A percentile compares a stretch with the other conserved stretches of the same genome.
These are phyloP conservation scores for Chrysosporium queenslandicum DNA, from an alignment of 2,329 filamentous ascomycete genomes.

Conservation along the genomic window DNA sequence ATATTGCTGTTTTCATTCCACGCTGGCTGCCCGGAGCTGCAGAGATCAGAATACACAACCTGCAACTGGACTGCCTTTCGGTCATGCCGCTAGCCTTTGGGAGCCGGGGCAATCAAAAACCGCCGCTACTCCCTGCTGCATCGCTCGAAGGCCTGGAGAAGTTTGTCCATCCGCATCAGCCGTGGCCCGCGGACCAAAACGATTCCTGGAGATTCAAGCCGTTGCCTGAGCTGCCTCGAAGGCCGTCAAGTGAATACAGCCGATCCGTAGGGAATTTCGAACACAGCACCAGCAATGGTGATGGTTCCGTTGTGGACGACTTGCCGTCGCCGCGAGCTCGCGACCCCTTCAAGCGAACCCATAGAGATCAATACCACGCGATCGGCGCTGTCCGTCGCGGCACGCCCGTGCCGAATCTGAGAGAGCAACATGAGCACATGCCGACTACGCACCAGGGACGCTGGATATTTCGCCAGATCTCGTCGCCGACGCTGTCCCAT, in stretches of 20 bases:
- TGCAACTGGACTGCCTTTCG: neutral
- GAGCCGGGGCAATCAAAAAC: conserved; percentile 1
- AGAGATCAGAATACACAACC: neutral
- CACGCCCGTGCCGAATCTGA: neutral
- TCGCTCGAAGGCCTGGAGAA: conserved; percentile 19
- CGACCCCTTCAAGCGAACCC: neutral
- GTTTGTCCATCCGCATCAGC: conserved; percentile 14
- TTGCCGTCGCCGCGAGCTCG: neutral
- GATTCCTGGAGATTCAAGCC: conserved; percentile 7
- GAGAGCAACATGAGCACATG: neutral
- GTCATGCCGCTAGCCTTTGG: conserved; percentile 3
- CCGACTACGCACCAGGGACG: neutral
- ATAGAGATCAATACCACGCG: neutral
- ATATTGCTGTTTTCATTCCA: neutral
- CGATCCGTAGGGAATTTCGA: neutral
- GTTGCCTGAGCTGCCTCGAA: conserved; percentile 1
- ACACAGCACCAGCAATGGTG: neutral
- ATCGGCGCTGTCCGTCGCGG: neutral
- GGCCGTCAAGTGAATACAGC: conserved; percentile 2
- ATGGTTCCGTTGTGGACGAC: neutral
- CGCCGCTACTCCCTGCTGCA: conserved; percentile 13
- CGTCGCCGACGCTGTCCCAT: neutral
- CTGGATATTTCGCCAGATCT: neutral
- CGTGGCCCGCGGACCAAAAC: conserved; percentile 4
- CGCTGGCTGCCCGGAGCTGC: neutral